Base-by-base conservation (phyloP, 306 rosid genomes). In the Calophaca sinica region DNA sequence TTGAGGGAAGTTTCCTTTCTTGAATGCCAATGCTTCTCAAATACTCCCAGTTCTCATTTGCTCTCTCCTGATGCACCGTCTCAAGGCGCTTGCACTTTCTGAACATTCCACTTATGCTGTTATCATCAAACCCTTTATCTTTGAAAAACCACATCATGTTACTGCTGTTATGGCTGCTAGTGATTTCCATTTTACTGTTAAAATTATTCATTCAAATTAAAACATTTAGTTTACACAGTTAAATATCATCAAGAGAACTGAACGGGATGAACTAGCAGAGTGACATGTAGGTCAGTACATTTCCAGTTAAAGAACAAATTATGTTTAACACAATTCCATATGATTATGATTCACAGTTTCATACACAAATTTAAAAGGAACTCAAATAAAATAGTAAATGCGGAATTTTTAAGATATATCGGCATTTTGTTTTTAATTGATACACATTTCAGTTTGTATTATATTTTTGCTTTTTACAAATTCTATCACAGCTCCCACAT, bases 71-170 rank as follows among this genome's bases (percentile, higher is more conserved):
- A 8, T 85, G 86, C 62, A 64, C 72, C 51, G 8, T 75, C 86
- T 94, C 92, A 3, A 94, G 92, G 39, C 90, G 96, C 86, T 73
- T 86, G 68, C 97, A 94, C 75, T 83, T 92, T 59, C 50, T 85
- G 70, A 94, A 81, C 87, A 91, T 88, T 32, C 84, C 91, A 45
- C 84, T 66, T n/a, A 88, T 88, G 54, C 81, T 86, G 80, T 73
- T 85, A 44, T 91, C 98, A 79, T 91, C 98, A 80, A 94, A 94
- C 39, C 96, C 98, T 74, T 82, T 88, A 46, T 91, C 93, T 85
- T 90, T 85, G 72, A 90, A 94, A 89, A 94, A 94, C 98, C 96
- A 91, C 88, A 88, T 86, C 82, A 94, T 82, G 77, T 87, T 63
- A 12, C 81, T 44, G 68, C 89, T 87, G 83, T 82, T 87, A 53